Percentiles rank a stretch among this genome's conserved stretches.
Evolutionary conservation across 306 rosid genomes (phyloP).

Genomic region (Carpinus viminea): DNA sequence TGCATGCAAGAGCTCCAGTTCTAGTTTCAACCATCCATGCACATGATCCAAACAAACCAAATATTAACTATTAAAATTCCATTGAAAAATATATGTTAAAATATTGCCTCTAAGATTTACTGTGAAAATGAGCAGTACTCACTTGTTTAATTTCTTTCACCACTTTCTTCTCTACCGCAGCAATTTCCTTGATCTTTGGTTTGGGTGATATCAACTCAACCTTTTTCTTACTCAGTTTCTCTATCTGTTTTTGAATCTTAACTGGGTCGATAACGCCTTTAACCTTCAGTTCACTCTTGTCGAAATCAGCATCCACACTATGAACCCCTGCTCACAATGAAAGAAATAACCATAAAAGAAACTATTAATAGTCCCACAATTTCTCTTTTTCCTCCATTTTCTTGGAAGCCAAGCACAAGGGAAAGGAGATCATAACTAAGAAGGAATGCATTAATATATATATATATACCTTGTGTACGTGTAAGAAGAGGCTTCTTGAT

Average conservation of each 20-base stretch:
- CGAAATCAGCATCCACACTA: conserved; percentile 56
- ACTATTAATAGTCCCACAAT: neutral
- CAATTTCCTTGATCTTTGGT: conserved; percentile 45
- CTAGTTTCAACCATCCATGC: neutral
- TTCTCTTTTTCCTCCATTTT: neutral
- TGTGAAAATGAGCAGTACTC: conserved; percentile 12
- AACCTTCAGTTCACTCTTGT: conserved; percentile 66
- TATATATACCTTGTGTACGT: conserved; percentile 51
- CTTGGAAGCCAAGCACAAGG: neutral
- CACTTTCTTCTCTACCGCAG: conserved; percentile 26
- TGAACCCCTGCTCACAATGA: conserved; percentile 52
- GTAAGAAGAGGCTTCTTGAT: conserved; percentile 79
- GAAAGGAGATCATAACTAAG: neutral
- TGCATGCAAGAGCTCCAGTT: neutral
- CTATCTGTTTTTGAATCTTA: conserved; percentile 52
- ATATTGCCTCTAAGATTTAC: neutral
- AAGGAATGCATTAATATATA: neutral
- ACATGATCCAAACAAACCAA: too few species aligned
- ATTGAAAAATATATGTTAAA: neutral
- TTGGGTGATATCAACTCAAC: conserved; percentile 82
- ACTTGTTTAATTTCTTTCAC: conserved; percentile 57
- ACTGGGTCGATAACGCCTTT: conserved; percentile 68
- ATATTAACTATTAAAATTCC: neutral
- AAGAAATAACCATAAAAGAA: neutral
- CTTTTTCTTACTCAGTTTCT: conserved; percentile 56